Evolutionary conservation across 1,284 basidiomycete genomes (phyloP), one percentile per base, ranked within the genome.

Genomic region (Rhizoctonia solani): DNA sequence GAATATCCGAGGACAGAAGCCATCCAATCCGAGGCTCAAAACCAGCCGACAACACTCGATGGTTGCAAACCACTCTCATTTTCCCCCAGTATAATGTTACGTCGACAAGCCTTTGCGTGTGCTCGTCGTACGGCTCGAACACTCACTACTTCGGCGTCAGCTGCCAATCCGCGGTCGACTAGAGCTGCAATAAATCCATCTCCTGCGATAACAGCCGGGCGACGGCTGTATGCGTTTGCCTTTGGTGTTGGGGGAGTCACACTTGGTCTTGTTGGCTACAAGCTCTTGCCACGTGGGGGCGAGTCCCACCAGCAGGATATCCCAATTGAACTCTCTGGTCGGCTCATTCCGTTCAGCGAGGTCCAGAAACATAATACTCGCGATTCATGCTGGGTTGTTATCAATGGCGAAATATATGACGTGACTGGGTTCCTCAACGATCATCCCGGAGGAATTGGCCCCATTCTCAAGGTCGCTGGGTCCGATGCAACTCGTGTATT

Each of bases 361-460:
- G 81, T 87, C 3, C 77, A 79, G 72, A 79, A 81, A 73, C 84
- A 87, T 74, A 81, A 78, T 69, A 77, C 74, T 27, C 70, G 71
- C 25, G 80, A 81, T 25, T 79, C 79, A 54, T 93, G 92, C 76
- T 95, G 93, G 94, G 89, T 96, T 69, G 87, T 95, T 72, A 90
- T 95, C 70, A 81, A 84, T 70, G 83, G 86, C 76, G 80, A 82
- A 65, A 88, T 92, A 21, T 92, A 90, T 76, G 89, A 92, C 78
- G 89, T 95, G 66, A 95, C 93, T 4, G 87, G 90, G 11, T 95
- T 96, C 75, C 78, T 96, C 50, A 78, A 79, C 29, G 73, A 76
- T 52, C 85, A 86, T 70, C 85, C 85, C 0, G 84, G 83, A 23
- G 84, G 84, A 5, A 75, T 77, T 3, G 78, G 76, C 23, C 77